phyloP scores from a whole-genome alignment of 1,139 yeast genomes.

The Yamadazyma trypodendri region DNA sequence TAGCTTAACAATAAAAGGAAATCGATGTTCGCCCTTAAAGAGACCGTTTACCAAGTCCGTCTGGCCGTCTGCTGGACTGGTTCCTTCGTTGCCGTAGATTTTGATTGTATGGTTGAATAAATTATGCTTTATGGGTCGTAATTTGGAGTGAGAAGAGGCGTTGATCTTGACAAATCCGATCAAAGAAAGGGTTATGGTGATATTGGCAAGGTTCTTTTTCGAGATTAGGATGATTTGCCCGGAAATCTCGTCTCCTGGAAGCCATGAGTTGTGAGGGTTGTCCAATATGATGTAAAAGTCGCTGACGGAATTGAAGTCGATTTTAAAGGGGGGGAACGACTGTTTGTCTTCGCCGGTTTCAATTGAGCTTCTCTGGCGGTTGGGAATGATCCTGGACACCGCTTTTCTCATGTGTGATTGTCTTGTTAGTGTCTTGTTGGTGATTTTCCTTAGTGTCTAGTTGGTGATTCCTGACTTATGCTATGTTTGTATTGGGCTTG shows the following conservation, averaged over 20 bases:
- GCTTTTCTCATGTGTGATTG: constrained; percentile 37
- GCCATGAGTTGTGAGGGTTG: constrained; percentile 68
- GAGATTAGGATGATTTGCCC: constrained; percentile 62
- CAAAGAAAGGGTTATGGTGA: constrained; percentile 52
- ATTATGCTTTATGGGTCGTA: constrained; percentile 49
- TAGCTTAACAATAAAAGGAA: constrained; percentile 77
- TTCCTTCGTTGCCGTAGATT: constrained; percentile 56
- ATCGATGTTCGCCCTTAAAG: constrained; percentile 80
- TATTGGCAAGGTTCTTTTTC: constrained; percentile 54
- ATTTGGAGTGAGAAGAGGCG: constrained; percentile 49
- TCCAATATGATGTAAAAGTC: constrained; percentile 70
- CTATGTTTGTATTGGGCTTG: too few species aligned
- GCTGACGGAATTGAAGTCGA: constrained; percentile 48
- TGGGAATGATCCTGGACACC: constrained; percentile 42
- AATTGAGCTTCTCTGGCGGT: constrained; percentile 15
- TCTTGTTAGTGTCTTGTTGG: too few species aligned
- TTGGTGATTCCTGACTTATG: too few species aligned
- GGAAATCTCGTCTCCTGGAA: constrained; percentile 66
- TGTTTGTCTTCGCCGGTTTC: not conserved
- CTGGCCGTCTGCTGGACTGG: constrained; percentile 13
- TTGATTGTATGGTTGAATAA: constrained; percentile 65
- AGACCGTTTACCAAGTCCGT: constrained; percentile 48
- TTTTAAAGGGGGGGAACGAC: constrained; percentile 20
- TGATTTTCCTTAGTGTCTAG: too few species aligned
- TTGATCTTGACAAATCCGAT: constrained; percentile 58